Conservation (phyloP, 116 monocot genomes). For the Iris pallida region DNA sequence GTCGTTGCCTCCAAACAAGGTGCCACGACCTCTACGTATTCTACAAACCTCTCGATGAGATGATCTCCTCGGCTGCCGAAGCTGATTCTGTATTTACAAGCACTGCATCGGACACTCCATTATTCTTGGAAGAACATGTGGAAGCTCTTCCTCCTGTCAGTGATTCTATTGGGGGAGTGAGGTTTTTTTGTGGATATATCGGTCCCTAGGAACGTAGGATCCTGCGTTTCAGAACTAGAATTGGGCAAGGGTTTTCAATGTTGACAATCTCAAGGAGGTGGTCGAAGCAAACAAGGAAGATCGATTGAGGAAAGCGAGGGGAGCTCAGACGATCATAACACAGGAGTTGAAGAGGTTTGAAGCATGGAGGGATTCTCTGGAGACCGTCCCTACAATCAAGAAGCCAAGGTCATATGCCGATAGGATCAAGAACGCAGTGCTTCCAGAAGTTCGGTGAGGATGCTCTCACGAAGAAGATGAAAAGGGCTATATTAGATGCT, state of each 20-base stretch:
- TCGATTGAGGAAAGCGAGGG: slow-evolving; percentile 16
- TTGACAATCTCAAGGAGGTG: slow-evolving; percentile 20
- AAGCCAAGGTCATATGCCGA: slow-evolving; percentile 16
- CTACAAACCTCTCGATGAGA: slow-evolving; percentile 74
- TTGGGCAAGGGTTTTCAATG: slow-evolving; percentile 1
- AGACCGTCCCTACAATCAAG: slow-evolving; percentile 17
- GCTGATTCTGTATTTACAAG: slow-evolving; percentile 90
- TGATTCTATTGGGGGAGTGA: slow-evolving; percentile 33
- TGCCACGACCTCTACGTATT: no score
- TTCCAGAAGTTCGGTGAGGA: slow-evolving; percentile 8
- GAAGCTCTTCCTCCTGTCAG: slow-evolving; percentile 53
- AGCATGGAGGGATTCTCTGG: slow-evolving; percentile 15
- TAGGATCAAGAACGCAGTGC: slow-evolving; percentile 8
- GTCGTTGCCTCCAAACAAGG: no score
- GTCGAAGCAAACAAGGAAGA: slow-evolving; percentile 20
- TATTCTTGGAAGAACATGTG: slow-evolving; percentile 68
- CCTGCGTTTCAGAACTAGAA: slow-evolving; percentile 12
- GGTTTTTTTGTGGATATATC: slow-evolving; percentile 49
- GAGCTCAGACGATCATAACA: slow-evolving; percentile 9
- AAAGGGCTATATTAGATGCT: slow-evolving; percentile 10
- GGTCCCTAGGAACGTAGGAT: slow-evolving; percentile 15
- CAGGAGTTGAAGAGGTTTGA: slow-evolving; percentile 12
- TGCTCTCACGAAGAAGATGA: slow-evolving; percentile 15
- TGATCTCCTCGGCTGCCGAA: slow-evolving; percentile 67
- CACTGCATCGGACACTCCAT: slow-evolving; percentile 77